Evolutionary conservation across 2,329 filamentous ascomycete genomes (phyloP).

Genomic region (Boeremia exigua): DNA sequence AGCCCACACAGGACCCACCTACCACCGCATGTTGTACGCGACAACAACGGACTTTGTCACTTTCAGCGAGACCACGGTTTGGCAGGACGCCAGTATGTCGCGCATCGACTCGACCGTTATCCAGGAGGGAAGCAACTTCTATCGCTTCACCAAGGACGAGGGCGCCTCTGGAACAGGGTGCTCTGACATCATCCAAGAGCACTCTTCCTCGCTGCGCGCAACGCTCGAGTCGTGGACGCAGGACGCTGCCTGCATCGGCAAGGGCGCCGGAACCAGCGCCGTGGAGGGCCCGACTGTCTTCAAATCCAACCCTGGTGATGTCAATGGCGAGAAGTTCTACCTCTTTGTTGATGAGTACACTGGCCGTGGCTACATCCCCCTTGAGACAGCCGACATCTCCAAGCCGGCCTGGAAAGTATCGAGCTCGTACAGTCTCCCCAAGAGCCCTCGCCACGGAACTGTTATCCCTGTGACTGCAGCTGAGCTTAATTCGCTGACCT

Average conservation of each 20-base stretch:
- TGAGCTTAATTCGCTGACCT: slow-evolving; percentile 49
- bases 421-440: slow-evolving; percentile 54
- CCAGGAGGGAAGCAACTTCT: slow-evolving; percentile 51
- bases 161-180: slow-evolving; percentile 58
- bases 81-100: slow-evolving; percentile 60
- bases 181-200: slow-evolving; percentile 62
- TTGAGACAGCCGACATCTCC: slow-evolving; percentile 58
- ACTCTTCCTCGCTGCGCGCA: slow-evolving; percentile 52
- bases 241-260: slow-evolving; percentile 58
- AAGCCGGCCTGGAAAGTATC: slow-evolving; percentile 59
- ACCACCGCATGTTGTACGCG: slow-evolving; percentile 61
- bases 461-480: slow-evolving; percentile 59
- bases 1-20: slow-evolving; percentile 52
- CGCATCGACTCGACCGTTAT: slow-evolving; percentile 62
- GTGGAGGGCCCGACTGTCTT: slow-evolving; percentile 62
- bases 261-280: slow-evolving; percentile 55
- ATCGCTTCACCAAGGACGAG: slow-evolving; percentile 64
- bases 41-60: slow-evolving; percentile 60
- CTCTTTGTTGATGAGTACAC: slow-evolving; percentile 63
- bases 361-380: slow-evolving; percentile 60
- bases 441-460: slow-evolving; percentile 61
- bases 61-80: slow-evolving; percentile 56
- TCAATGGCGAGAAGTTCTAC: slow-evolving; percentile 61
- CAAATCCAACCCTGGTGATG: slow-evolving; percentile 57
- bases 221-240: slow-evolving; percentile 53